A percentile compares a stretch with the other conserved stretches of the same genome.
These are phyloP conservation scores for Penicillium riverlandense DNA, from an alignment of 495 filamentous ascomycete species.

Conservation along the genomic window DNA sequence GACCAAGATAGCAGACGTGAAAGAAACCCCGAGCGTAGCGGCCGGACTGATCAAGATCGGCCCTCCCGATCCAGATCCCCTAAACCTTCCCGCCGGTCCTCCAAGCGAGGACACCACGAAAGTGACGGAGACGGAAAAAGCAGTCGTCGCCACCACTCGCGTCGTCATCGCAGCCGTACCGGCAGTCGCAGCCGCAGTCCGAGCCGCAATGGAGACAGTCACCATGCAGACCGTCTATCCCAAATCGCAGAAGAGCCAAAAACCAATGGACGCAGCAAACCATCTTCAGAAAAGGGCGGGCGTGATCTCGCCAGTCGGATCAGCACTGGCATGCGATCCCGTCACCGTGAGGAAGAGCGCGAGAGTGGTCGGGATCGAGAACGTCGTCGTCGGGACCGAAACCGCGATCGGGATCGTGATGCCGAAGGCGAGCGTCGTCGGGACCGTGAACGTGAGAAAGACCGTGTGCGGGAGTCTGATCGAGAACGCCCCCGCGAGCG, in stretches of 20 bases:
- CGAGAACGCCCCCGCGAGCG: constrained; percentile 33
- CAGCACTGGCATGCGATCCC: constrained; percentile 25
- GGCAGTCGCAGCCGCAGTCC: constrained; percentile 22
- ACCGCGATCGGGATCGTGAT: constrained; percentile 27
- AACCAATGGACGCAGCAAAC: constrained; percentile 11
- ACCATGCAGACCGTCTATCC: constrained; percentile 16
- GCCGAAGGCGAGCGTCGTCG: constrained; percentile 16
- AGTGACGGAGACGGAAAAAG: constrained; percentile 34
- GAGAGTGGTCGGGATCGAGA: constrained; percentile 4
- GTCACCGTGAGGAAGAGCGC: constrained; percentile 32
- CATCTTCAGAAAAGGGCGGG: constrained; percentile 4
- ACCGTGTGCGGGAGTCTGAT: constrained; percentile 36
- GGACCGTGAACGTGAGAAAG: constrained; percentile 27
- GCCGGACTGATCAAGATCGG: background rate
- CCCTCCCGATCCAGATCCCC: constrained; percentile 45
- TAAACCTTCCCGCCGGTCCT: constrained; percentile 42
- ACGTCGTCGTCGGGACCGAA: constrained; percentile 25
- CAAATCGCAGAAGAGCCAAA: constrained; percentile 12
- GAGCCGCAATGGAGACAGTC: constrained; percentile 21
- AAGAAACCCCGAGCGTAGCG: constrained; percentile 19
- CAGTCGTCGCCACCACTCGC: constrained; percentile 37
- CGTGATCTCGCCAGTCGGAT: constrained; percentile 17
- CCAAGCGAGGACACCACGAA: constrained; percentile 44
- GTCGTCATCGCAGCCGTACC: constrained; percentile 43
- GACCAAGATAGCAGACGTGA: constrained; percentile 41